Evolutionary conservation across 306 rosid genomes (phyloP).

Genomic region (Vicia faba): DNA sequence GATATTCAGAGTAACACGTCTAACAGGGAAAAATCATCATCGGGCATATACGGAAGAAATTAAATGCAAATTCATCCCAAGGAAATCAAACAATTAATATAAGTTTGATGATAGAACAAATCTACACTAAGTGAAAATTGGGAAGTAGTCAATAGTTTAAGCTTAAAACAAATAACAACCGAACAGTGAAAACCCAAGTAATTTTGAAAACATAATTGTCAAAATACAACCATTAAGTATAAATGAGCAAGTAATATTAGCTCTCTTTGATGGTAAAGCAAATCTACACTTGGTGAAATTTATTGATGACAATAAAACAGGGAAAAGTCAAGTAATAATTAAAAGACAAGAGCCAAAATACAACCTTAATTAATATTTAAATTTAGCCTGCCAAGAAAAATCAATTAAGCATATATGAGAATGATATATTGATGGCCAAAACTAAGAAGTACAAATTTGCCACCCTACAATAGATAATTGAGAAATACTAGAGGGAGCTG

Average conservation of each 20-base stretch:
- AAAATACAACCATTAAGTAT: no score
- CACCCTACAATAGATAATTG: background rate
- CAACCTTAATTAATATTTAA: no score
- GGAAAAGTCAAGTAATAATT: no score
- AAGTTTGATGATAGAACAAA: background rate
- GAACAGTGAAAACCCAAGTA: no score
- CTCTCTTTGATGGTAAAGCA: background rate
- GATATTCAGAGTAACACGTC: conserved; percentile 20
- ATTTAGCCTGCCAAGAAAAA: no score
- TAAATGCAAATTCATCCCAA: background rate
- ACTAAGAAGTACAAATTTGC: no score
- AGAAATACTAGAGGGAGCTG: background rate
- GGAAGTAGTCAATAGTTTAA: background rate
- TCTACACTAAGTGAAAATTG: background rate
- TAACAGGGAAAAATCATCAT: conserved; percentile 30
- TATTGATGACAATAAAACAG: no score
- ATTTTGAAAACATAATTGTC: no score
- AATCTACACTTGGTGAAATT: background rate
- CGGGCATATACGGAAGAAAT: conserved; percentile 16
- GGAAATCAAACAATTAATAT: background rate
- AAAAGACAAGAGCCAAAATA: no score
- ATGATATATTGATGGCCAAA: no score
- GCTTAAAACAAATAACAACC: no score
- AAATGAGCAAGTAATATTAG: background rate
- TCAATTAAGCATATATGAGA: no score